A percentile compares a stretch with the other conserved stretches of the same genome.
Evolutionary conservation across 2,329 filamentous ascomycete genomes (phyloP).

Genomic region (Exophiala viscosa): DNA sequence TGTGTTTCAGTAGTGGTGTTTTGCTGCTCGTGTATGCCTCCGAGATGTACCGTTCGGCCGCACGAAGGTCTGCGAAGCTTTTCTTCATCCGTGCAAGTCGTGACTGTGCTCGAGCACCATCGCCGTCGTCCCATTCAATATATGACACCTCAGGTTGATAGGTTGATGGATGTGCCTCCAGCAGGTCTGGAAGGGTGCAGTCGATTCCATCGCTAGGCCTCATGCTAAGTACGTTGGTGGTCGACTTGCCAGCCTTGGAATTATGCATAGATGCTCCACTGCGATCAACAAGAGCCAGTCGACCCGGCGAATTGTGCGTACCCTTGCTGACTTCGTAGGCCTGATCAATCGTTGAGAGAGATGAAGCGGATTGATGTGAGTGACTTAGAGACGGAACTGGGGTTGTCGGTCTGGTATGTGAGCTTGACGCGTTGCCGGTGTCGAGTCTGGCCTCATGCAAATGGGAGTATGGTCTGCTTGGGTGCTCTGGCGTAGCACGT

Average conservation of each 20-base stretch:
- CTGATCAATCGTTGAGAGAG: neutral
- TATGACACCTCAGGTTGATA: conserved; percentile 16
- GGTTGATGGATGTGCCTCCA: neutral
- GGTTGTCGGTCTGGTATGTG: conserved; percentile 8
- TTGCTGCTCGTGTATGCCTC: conserved; percentile 1
- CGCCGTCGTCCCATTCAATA: conserved; percentile 26
- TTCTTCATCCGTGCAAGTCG: conserved; percentile 17
- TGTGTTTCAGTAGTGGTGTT: no score
- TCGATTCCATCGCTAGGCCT: neutral
- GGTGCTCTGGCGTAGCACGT: neutral
- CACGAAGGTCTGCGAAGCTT: conserved; percentile 19
- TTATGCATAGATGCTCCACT: no score
- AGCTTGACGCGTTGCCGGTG: neutral
- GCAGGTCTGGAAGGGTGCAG: neutral
- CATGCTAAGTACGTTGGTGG: neutral
- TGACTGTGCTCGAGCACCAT: neutral
- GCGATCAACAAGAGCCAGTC: neutral
- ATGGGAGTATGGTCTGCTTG: neutral
- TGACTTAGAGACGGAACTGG: conserved; percentile 21
- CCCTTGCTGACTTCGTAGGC: neutral
- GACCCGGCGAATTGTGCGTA: no score
- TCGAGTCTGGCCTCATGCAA: conserved; percentile 5
- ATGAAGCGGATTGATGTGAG: conserved; percentile 9
- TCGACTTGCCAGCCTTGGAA: no score
- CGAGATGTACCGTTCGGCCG: conserved; percentile 18